These are phyloP conservation scores for Septoria petroselini DNA, from an alignment of 2,329 filamentous ascomycete genomes.

Conservation along the genomic window DNA sequence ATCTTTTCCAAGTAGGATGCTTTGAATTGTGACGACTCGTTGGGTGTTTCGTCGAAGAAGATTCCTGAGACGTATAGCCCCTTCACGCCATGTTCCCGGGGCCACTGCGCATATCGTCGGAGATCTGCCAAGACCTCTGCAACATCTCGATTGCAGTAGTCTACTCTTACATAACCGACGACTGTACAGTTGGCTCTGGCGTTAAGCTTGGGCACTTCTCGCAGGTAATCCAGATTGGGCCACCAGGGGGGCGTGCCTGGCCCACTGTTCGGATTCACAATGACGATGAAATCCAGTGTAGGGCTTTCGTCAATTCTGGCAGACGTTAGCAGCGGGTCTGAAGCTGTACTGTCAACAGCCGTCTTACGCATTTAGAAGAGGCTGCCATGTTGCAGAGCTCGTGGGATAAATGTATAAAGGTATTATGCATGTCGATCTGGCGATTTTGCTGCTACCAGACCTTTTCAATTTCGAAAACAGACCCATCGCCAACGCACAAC, in stretches of 20 bases:
- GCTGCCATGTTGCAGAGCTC: constrained; percentile 23
- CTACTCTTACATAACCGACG: constrained; percentile 32
- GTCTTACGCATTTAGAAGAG: constrained; percentile 21
- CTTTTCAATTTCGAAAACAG: constrained; percentile 13
- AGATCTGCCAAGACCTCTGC: constrained; percentile 27
- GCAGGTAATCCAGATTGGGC: constrained; percentile 30
- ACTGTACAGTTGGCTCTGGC: constrained; percentile 29
- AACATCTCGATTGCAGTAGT: constrained; percentile 27
- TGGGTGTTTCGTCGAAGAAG: constrained; percentile 32
- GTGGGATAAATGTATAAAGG: constrained; percentile 29
- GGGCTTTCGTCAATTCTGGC: constrained; percentile 25
- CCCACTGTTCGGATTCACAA: constrained; percentile 30
- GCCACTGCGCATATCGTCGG: constrained; percentile 29
- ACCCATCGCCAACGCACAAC: constrained; percentile 4
- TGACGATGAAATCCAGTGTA: constrained; percentile 25
- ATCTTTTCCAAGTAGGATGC: constrained; percentile 21
- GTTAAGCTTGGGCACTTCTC: constrained; percentile 31
- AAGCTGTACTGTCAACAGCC: neutral
- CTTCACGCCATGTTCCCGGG: constrained; percentile 19
- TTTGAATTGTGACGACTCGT: constrained; percentile 18
- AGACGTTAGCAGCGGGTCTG: neutral
- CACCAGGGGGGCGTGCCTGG: constrained; percentile 25
- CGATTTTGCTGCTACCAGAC: constrained; percentile 5
- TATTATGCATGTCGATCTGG: constrained; percentile 23
- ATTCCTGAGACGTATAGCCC: constrained; percentile 30